phyloP scores from a whole-genome alignment of 371 early-diverging fungal species.

The Mortierella polycephala region DNA sequence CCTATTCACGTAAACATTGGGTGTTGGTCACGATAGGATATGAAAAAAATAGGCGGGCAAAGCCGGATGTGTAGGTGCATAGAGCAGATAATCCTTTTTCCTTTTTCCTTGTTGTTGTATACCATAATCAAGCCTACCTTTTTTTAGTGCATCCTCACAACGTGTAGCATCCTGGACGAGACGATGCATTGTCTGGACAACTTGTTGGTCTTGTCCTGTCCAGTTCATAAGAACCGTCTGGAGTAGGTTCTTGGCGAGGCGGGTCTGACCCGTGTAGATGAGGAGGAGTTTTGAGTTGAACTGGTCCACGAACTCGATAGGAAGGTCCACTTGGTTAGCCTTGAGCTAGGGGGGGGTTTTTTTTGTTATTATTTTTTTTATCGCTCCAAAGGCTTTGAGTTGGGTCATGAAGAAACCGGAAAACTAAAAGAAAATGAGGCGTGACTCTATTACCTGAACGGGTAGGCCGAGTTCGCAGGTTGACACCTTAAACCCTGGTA shows the following conservation, averaged over 20 bases:
- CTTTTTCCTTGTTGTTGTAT: neutral
- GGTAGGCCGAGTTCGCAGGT: slow-evolving; percentile 30
- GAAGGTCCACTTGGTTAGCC: slow-evolving; percentile 18
- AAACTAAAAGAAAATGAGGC: neutral
- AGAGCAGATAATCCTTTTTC: neutral
- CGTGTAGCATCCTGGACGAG: slow-evolving; percentile 27
- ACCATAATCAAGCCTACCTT: slow-evolving; percentile 16
- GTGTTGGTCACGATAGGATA: neutral
- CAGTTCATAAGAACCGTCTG: slow-evolving; percentile 48
- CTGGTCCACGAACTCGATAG: slow-evolving; percentile 11
- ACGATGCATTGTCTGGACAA: slow-evolving; percentile 44
- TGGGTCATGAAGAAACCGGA: neutral
- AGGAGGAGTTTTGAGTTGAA: slow-evolving; percentile 31
- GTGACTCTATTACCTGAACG: slow-evolving; percentile 24
- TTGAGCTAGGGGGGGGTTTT: slow-evolving; percentile 12
- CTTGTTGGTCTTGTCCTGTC: slow-evolving; percentile 25
- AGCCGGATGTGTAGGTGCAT: neutral
- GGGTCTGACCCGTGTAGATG: slow-evolving; percentile 50
- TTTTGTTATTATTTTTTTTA: neutral
- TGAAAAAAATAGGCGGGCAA: neutral
- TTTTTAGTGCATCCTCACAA: slow-evolving; percentile 18
- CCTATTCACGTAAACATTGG: neutral
- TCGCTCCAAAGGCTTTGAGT: neutral
- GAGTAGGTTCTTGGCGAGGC: slow-evolving; percentile 49
- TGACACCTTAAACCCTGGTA: slow-evolving; percentile 43